Evolutionary conservation across 306 rosid species (phyloP).

Genomic region (Corylus heterophylla): DNA sequence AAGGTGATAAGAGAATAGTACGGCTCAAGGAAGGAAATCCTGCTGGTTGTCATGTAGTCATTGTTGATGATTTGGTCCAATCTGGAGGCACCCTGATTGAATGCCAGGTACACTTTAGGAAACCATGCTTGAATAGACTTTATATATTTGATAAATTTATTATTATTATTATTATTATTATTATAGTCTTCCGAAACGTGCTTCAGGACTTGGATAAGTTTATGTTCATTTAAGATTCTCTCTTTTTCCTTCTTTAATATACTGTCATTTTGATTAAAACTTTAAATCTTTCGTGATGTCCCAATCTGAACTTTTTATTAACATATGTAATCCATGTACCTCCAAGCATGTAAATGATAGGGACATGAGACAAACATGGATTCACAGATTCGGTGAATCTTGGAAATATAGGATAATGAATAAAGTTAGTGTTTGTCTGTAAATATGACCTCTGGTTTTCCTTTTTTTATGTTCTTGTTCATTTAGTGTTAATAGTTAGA

Average conservation of each 20-base stretch:
- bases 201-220: too few species aligned
- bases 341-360: background rate
- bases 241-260: too few species aligned
- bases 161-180: too few species aligned
- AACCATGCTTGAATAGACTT: background rate
- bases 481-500: background rate
- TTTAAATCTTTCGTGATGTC: background rate
- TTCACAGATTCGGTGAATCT: background rate
- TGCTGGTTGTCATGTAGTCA: conserved; percentile 83
- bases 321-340: background rate
- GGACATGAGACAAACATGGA: background rate
- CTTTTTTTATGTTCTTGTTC: too few species aligned
- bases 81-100: conserved; percentile 95
- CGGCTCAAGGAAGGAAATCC: conserved; percentile 92
- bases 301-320: background rate
- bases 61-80: conserved; percentile 97
- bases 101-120: conserved; percentile 66
- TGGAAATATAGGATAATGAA: background rate
- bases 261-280: too few species aligned
- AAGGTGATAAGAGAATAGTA: conserved; percentile 91
- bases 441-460: background rate
- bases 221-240: too few species aligned
- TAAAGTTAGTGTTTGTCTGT: background rate
- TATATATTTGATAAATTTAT: too few species aligned
- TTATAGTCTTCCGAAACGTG: too few species aligned